Base-by-base conservation (phyloP, 305 asterid species). In the Fraxinus velutina region DNA sequence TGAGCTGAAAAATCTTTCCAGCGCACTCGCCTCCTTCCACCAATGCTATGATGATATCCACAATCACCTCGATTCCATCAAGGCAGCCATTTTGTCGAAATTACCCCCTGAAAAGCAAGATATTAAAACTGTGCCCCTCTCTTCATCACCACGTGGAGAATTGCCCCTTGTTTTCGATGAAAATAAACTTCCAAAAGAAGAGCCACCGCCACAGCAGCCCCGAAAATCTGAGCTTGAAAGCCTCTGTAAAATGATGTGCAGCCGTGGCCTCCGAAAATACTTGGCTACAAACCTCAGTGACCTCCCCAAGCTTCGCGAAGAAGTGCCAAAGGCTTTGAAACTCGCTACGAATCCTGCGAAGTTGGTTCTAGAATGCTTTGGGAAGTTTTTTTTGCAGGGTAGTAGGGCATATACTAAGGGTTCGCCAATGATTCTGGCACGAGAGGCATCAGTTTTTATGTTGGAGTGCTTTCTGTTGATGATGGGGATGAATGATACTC, bases 351-450 rank as follows among this genome's bases (percentile, higher is more conserved):
- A 88, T 68, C 91, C 97, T 32, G 89, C 93, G 1, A 89, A 86
- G 71, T 87, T 95, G 70, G 98, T 91, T 47, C 86, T 95, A 24
- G 98, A 92, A 4, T 88, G 93, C 71, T 42, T 85, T 21, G 97
- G 99, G 71, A 93, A 92, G 83, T 93, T 95, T 87, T 95, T 80
- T 80, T 79, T 92, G 89, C 97, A 91, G 90, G 93, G 97, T 68
- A 88, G 90, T 32, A 90, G 82, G 88, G 93, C 97, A 1, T 92
- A 87, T 73, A 70, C 85, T 24, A 85, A 71, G 83, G 77, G 84
- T 84, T 91, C 97, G n/a, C 93, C 90, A 1, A 89, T 90, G 96
- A 85, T 90, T 77, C 84, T 86, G 0, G 87, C 92, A 22, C 90
- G 99, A 57, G 92, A 92, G 85, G 97, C 92, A 9, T 93, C 97